Evolutionary conservation across 2,329 filamentous ascomycete genomes (phyloP).

Genomic region (Berkeleyomyces basicola): DNA sequence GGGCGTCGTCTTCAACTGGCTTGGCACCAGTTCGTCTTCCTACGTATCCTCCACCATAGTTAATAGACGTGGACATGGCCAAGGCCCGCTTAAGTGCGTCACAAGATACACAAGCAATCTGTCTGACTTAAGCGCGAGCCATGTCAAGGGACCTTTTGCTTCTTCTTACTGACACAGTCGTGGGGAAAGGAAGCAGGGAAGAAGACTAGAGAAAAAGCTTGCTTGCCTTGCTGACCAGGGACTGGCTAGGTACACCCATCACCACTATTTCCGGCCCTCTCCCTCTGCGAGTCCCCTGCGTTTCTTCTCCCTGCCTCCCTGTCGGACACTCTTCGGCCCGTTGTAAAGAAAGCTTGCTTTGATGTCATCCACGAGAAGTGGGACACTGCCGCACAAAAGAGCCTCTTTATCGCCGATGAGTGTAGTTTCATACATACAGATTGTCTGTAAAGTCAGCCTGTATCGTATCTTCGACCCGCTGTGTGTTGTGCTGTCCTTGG

Average conservation of each 20-base stretch:
- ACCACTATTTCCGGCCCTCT: background rate
- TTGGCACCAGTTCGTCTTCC: background rate
- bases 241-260: background rate
- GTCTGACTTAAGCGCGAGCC: background rate
- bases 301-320: background rate
- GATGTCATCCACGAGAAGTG: background rate
- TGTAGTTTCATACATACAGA: background rate
- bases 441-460: background rate
- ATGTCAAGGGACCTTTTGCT: background rate
- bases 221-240: background rate
- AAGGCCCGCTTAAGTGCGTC: background rate
- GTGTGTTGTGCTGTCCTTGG: background rate
- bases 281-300: background rate
- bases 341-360: constrained; percentile 2
- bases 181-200: background rate
- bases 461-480: background rate
- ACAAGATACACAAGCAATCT: background rate
- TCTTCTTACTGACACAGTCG: background rate
- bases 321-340: background rate
- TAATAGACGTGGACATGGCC: background rate
- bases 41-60: background rate
- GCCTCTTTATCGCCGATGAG: background rate
- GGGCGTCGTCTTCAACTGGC: too few relatives aligned
- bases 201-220: background rate
- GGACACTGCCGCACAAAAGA: background rate